phyloP scores from a whole-genome alignment of 208 protist species.

The Leishmania tropica region DNA sequence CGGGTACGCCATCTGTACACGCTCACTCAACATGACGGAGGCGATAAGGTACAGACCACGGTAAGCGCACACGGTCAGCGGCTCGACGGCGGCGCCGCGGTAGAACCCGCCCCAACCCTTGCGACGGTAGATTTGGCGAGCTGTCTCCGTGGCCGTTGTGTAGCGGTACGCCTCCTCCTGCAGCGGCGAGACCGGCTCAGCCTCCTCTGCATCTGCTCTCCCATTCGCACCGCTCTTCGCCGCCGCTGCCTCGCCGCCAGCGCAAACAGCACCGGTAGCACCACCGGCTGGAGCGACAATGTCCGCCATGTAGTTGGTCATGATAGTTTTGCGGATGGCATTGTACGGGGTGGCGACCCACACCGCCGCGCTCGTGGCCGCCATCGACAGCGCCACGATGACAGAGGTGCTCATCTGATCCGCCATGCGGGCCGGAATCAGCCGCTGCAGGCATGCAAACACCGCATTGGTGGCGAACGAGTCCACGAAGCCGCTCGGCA shows the following conservation, averaged over 20 bases:
- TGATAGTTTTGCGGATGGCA: conserved; percentile 67
- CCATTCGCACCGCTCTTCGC: not conserved
- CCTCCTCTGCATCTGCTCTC: not conserved
- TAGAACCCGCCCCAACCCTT: conserved; percentile 80
- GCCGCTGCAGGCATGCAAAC: conserved; percentile 40
- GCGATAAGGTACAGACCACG: conserved; percentile 58
- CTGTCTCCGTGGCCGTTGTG: conserved; percentile 52
- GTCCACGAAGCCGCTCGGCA: conserved; percentile 61
- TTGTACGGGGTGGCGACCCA: conserved; percentile 75
- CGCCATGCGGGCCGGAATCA: conserved; percentile 43
- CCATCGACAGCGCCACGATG: conserved; percentile 55
- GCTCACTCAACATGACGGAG: conserved; percentile 36
- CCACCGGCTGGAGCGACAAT: conserved; percentile 46
- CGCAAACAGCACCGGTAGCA: not conserved
- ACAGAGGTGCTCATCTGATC: conserved; percentile 44
- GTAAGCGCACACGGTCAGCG: conserved; percentile 68
- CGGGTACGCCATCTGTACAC: conserved; percentile 48
- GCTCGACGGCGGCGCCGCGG: conserved; percentile 57
- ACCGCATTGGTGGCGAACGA: conserved; percentile 54
- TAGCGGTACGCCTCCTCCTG: conserved; percentile 69
- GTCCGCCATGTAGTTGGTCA: conserved; percentile 84
- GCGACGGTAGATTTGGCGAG: conserved; percentile 45
- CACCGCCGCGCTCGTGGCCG: conserved; percentile 51
- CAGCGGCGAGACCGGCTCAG: not conserved
- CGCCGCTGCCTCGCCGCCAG: not conserved